These are phyloP conservation scores for Gautieria morchelliformis DNA, from an alignment of 768 basidiomycete species.

Conservation along the genomic window DNA sequence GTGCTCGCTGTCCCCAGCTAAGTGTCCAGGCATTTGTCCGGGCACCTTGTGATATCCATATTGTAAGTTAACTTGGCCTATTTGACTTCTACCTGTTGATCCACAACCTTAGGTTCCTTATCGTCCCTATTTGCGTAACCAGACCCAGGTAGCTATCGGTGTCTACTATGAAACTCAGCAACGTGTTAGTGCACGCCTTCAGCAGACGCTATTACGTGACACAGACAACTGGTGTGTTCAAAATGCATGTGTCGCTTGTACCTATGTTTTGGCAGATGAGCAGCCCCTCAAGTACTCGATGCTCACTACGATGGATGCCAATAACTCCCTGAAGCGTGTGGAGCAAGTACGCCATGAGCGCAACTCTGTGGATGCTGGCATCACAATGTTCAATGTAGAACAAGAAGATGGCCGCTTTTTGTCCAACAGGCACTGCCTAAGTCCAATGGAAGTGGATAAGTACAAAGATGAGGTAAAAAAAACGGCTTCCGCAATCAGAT, in stretches of 20 bases:
- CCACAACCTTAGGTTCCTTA: background rate
- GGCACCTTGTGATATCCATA: conserved; percentile 18
- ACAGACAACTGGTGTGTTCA: conserved; percentile 23
- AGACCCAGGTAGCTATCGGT: conserved; percentile 24
- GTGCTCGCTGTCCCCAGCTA: conserved; percentile 2
- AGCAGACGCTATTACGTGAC: conserved; percentile 20
- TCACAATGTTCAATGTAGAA: background rate
- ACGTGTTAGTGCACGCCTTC: conserved; percentile 14
- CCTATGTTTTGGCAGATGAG: conserved; percentile 26
- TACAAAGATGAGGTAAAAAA: too few species aligned
- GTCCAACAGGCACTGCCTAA: conserved; percentile 11
- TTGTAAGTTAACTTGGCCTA: conserved; percentile 3
- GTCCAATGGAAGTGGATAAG: too few species aligned
- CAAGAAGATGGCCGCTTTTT: background rate
- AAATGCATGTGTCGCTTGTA: conserved; percentile 28
- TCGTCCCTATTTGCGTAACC: conserved; percentile 12
- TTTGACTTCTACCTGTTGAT: background rate
- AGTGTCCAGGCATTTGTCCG: conserved; percentile 21
- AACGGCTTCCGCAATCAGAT: too few species aligned
- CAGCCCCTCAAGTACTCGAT: conserved; percentile 16
- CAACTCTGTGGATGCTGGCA: conserved; percentile 13
- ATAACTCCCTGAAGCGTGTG: conserved; percentile 26
- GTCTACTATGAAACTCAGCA: conserved; percentile 17
- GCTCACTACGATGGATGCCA: conserved; percentile 24
- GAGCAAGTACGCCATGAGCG: conserved; percentile 14